Conservation (phyloP, 208 protist genomes). For the Leishmania tarentolae region DNA sequence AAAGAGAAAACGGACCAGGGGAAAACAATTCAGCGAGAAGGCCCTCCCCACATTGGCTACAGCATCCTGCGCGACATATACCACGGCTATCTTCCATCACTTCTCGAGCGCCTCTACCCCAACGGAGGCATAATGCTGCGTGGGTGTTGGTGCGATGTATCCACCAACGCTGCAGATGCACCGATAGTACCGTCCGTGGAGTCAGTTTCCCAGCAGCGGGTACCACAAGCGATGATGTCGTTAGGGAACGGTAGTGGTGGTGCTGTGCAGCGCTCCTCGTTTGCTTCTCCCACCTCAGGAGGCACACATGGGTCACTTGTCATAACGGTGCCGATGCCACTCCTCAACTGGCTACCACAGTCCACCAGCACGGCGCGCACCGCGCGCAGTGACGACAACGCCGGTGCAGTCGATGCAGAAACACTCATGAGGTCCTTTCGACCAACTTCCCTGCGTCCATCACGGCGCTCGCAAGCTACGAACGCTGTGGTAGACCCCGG, state of each 20-base stretch:
- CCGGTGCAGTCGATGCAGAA: neutral
- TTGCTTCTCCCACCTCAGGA: neutral
- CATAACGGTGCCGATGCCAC: neutral
- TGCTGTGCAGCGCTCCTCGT: neutral
- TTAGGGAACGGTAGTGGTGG: neutral
- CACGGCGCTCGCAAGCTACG: neutral
- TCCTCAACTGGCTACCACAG: neutral
- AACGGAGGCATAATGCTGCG: constrained; percentile 39
- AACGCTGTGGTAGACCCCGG: neutral
- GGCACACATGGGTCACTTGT: neutral
- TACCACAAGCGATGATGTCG: neutral
- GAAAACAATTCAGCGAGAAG: neutral
- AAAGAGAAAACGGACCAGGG: neutral
- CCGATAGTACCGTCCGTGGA: neutral
- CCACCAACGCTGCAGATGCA: neutral
- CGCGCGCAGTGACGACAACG: neutral
- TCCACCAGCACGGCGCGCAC: neutral
- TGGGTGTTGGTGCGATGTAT: constrained; percentile 38
- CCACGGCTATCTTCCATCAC: constrained; percentile 48
- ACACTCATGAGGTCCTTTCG: neutral
- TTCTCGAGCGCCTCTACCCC: constrained; percentile 48
- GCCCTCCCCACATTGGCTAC: constrained; percentile 1
- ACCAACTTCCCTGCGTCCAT: neutral
- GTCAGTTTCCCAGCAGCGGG: neutral
- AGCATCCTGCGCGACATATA: constrained; percentile 45